Percentiles rank a stretch among this genome's conserved stretches.
phyloP scores from a whole-genome alignment of 306 rosid genomes.

The Prunus kanzakura region DNA sequence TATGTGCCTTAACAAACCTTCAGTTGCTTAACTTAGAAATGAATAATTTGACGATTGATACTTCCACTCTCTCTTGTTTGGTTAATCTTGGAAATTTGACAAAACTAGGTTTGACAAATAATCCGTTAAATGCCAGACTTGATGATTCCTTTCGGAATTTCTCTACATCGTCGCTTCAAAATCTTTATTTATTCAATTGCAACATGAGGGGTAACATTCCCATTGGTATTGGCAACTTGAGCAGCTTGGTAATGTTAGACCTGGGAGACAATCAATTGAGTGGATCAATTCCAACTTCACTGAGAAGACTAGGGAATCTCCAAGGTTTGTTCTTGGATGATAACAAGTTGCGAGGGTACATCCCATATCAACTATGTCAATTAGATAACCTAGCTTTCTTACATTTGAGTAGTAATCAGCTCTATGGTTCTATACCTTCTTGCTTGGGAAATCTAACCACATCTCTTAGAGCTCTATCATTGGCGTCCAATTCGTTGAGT shows the following conservation, averaged over 20 bases:
- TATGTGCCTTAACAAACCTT: slow-evolving; percentile 1
- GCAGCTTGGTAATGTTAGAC: neutral
- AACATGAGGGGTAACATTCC: neutral
- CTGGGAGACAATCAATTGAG: too few relatives aligned
- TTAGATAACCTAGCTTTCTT: too few relatives aligned
- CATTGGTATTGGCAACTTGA: neutral
- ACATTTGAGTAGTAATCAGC: neutral
- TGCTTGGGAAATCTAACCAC: neutral
- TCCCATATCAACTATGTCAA: neutral
- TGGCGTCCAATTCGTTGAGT: neutral
- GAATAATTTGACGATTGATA: slow-evolving; percentile 11
- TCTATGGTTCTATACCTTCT: neutral
- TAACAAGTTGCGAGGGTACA: too few relatives aligned
- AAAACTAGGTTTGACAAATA: neutral
- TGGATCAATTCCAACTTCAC: too few relatives aligned
- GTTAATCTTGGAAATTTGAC: neutral
- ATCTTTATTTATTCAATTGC: neutral
- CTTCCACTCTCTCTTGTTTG: slow-evolving; percentile 9
- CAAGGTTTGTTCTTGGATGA: rapidly evolving
- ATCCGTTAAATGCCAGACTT: neutral
- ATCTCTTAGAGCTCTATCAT: neutral
- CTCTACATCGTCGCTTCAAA: neutral
- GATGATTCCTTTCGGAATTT: neutral
- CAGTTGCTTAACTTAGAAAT: neutral
- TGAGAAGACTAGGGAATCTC: too few relatives aligned